Evolutionary conservation across 2,329 filamentous ascomycete species (phyloP), one percentile per base, ranked within the genome.

Genomic region (Claviceps arundinis): DNA sequence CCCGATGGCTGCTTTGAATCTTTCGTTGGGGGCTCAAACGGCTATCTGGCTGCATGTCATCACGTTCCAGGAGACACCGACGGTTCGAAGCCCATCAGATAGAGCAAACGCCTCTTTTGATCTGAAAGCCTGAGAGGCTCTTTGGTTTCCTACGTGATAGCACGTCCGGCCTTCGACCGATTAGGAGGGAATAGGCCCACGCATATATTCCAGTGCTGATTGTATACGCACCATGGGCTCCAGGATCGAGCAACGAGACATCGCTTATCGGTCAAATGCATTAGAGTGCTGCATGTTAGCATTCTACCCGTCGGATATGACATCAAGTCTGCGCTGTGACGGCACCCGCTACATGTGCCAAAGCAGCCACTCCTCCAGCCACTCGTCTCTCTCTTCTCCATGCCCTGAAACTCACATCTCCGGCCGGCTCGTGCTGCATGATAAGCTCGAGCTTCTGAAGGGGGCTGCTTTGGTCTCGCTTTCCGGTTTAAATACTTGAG

Each of bases 391-490:
- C 41, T 17, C 5, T 37, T 42, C 42, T 38, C 7, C 34, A 11
- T 13, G 13, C 37, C 26, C 13, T 30, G 7, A 22, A 24, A 9
- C 24, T 8, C 8, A 2, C 9, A 38, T 44, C 40, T 30, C 48
- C 40, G 52, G 48, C 40, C 37, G 45, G 49, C 19, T 46, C 17
- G 22, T 43, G 19, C 30, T n/a, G 30, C 30, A 53, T 47, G 51
- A 51, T 47, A 48, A 47, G 45, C 40, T 13, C 24, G 37, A 5
- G 4, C 6, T 54, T 34, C 48, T 47, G 47, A 24, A 43, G 4
- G 11, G 22, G 22, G 14, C 9, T 13, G 17, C 3, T 43, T 8
- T 43, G 19, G 5, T 43, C 9, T 4, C 38, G 2, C 9, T 9
- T n/a, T 37, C 22, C 16, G 11, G 9, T 17, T 48, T 48, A 24